Evolutionary conservation across 2,329 filamentous ascomycete species (phyloP), one percentile per base, ranked within the genome.

Genomic region (Ploettnerulaceae sp.): DNA sequence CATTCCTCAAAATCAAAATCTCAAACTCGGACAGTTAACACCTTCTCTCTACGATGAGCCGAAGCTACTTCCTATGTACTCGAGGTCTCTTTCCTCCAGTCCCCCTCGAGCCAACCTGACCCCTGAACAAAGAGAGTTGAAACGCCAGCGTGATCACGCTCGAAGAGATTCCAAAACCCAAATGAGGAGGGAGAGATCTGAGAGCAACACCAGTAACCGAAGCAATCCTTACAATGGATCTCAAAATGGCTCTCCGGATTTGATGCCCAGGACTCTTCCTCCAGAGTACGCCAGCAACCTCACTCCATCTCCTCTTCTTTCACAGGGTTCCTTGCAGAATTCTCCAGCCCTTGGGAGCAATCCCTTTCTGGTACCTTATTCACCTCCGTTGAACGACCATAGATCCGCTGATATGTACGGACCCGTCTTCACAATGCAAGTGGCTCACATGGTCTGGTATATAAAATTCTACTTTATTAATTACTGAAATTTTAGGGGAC

Each of bases 121-220:
- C 5, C 67, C 76, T 5, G 77, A 82, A 60, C 77, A 82, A 61
- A 73, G 79, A 52, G 78, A 81, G 58, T 61, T 82, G 32, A 82
- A 79, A 66, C 71, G 77, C 48, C 78, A 82, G 57, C 71, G 73
- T 51, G 78, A 82, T 54, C 75, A 75, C 55, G 74, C 70, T 34
- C 73, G 80, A 47, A 70, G 79, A 55, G 76, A 79, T 54, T 74
- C 74, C 5, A 82, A 82, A 60, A 62, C 75, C 12, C 72, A 77
- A 48, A 67, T 73, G 38, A 71, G 73, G 52, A 72, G 77, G 43
- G 69, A 64, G 20, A 52, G 62, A 32, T 64, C 63, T 17, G 36
- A 56, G 20, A 65, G 62, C 52, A 64, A 60, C 39, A 39, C 56
- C n/a, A 65, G 62, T 51, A 64, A 61, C 37, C 46, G 51, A 20